Conservation (phyloP, 306 rosid genomes). For the Oxytropis ochrocephala region DNA sequence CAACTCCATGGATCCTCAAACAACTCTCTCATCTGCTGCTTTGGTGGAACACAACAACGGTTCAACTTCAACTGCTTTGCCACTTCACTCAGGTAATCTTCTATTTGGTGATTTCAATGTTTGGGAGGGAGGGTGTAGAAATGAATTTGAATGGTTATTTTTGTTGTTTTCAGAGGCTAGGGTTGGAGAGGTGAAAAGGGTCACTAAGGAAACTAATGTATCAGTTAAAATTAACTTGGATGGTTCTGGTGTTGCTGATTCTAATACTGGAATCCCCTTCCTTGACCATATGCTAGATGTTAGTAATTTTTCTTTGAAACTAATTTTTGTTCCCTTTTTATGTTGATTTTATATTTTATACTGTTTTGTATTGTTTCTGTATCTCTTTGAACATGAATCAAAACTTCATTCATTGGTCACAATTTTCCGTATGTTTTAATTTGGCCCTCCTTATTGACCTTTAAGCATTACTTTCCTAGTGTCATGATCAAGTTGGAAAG, state of each 20-base stretch:
- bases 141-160: not conserved
- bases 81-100: constrained; percentile 29
- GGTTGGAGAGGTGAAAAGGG: constrained; percentile 77
- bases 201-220: constrained; percentile 76
- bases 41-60: constrained; percentile 31
- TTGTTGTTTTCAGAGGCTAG: constrained; percentile 49
- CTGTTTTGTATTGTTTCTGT: not conserved
- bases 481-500: not conserved
- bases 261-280: constrained; percentile 76
- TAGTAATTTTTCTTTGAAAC: constrained; percentile 21
- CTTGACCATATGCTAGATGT: constrained; percentile 97
- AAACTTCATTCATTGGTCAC: not conserved
- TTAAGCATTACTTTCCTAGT: not conserved
- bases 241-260: constrained; percentile 75
- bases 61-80: constrained; percentile 30
- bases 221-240: constrained; percentile 77
- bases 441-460: not conserved
- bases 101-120: not conserved
- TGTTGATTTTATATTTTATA: not conserved
- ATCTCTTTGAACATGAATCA: not conserved
- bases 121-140: not conserved
- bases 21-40: constrained; percentile 29
- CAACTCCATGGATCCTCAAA: constrained; percentile 26
- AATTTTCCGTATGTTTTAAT: not conserved
- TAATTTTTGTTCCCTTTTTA: not conserved